Conservation (phyloP, 805 yeast genomes). For the Candida nitratophila region DNA sequence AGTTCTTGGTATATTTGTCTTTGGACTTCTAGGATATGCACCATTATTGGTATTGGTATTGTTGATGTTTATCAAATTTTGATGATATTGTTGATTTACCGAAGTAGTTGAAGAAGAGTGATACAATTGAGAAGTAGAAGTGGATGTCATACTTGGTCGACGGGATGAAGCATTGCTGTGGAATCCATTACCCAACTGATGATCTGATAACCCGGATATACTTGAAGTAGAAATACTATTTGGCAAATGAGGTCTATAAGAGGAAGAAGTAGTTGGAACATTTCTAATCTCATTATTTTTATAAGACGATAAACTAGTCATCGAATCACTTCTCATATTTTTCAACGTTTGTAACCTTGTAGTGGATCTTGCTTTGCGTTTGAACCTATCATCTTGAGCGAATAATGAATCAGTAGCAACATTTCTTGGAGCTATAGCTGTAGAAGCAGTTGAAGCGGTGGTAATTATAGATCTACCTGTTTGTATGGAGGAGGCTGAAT, state of each 20-base stretch:
- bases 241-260: not conserved
- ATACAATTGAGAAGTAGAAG: not conserved
- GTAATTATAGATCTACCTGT: slow-evolving; percentile 2
- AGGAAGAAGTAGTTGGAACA: not conserved
- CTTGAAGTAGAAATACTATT: not conserved
- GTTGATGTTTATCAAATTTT: not conserved
- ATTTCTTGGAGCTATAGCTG: slow-evolving; percentile 21
- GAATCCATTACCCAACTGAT: not conserved
- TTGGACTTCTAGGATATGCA: not conserved
- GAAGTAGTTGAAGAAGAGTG: slow-evolving; percentile 2
- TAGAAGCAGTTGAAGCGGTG: slow-evolving; percentile 1
- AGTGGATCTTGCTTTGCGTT: slow-evolving; percentile 28
- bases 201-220: not conserved
- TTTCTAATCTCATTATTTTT: not conserved
- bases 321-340: slow-evolving; percentile 8
- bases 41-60: not conserved
- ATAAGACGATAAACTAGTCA: slow-evolving; percentile 8
- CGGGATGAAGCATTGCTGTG: not conserved
- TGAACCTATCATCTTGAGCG: slow-evolving; percentile 30
- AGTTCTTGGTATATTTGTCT: not conserved
- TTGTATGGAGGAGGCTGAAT: slow-evolving; percentile 27
- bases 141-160: not conserved
- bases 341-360: slow-evolving; percentile 7
- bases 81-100: not conserved
- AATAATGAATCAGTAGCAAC: slow-evolving; percentile 33